A percentile compares a stretch with the other conserved stretches of the same genome.
Conservation (phyloP, 768 basidiomycete species). For the Termitomyces sp. region DNA sequence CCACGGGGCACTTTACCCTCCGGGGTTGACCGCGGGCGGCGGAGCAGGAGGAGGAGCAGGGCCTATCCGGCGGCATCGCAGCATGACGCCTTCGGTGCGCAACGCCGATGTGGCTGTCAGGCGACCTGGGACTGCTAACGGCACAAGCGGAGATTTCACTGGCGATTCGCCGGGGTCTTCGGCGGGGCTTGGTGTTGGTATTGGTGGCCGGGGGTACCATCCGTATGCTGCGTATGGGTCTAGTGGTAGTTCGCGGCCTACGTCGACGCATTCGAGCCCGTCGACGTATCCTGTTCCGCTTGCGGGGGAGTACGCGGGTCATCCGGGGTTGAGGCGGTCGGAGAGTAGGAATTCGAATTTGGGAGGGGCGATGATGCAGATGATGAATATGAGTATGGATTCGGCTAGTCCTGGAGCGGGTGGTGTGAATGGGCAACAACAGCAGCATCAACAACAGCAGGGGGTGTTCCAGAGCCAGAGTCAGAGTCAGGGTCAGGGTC, state of each 20-base stretch:
- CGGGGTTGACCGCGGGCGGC: too few relatives aligned
- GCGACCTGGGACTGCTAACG: slow-evolving; percentile 40
- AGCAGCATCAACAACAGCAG: neutral
- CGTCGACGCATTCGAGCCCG: slow-evolving; percentile 43
- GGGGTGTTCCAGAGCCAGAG: slow-evolving; percentile 1
- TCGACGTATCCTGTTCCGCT: slow-evolving; percentile 35
- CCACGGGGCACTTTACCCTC: slow-evolving; percentile 45
- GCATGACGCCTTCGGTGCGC: slow-evolving; percentile 69
- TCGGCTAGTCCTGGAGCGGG: neutral
- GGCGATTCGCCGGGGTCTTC: slow-evolving; percentile 29
- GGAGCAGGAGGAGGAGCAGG: too few relatives aligned
- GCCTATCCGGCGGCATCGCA: slow-evolving; percentile 66
- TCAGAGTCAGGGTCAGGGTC: too few relatives aligned
- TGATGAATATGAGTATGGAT: slow-evolving; percentile 32
- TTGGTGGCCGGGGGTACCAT: slow-evolving; percentile 45
- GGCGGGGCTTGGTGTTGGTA: slow-evolving; percentile 19
- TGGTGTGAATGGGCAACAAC: neutral
- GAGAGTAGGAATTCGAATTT: slow-evolving; percentile 38
- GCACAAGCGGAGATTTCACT: slow-evolving; percentile 28
- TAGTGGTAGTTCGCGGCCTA: slow-evolving; percentile 24
- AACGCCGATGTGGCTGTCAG: slow-evolving; percentile 46
- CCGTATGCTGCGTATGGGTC: slow-evolving; percentile 44
- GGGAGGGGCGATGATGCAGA: slow-evolving; percentile 35
- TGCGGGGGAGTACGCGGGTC: slow-evolving; percentile 24
- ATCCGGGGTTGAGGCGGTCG: slow-evolving; percentile 23